Conservation (phyloP, 441 rosid genomes). For the Sinapis alba region DNA sequence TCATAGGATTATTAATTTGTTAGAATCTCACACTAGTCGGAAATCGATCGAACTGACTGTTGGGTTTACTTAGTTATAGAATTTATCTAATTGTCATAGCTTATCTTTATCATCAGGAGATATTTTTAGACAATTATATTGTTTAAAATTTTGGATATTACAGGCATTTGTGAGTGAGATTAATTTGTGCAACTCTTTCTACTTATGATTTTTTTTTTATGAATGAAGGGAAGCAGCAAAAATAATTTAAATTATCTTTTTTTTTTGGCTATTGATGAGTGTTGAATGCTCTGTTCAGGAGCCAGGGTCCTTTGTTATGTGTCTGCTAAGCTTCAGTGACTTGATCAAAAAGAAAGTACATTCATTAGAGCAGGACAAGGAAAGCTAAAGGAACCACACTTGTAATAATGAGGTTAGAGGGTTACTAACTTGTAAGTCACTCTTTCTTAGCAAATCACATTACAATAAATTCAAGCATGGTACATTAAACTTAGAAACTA, state of each 20-base stretch:
- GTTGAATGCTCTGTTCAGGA: neutral
- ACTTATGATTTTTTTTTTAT: no score
- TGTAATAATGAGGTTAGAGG: neutral
- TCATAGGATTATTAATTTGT: neutral
- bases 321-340: neutral
- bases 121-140: no score
- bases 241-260: no score
- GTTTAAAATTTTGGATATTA: neutral
- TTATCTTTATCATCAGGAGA: no score
- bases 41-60: neutral
- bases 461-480: slow-evolving; percentile 4
- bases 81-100: neutral
- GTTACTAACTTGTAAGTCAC: neutral
- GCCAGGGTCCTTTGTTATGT: neutral
- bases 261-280: neutral
- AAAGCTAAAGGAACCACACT: slow-evolving; percentile 32
- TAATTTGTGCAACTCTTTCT: no score
- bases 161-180: neutral
- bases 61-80: neutral
- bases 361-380: slow-evolving; percentile 48
- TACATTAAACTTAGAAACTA: slow-evolving; percentile 16
- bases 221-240: neutral
- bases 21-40: neutral
- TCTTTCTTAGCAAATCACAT: neutral
- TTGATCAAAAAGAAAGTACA: slow-evolving; percentile 41